phyloP scores from a whole-genome alignment of 176 grass and related monocot species.

The Avena insularis region DNA sequence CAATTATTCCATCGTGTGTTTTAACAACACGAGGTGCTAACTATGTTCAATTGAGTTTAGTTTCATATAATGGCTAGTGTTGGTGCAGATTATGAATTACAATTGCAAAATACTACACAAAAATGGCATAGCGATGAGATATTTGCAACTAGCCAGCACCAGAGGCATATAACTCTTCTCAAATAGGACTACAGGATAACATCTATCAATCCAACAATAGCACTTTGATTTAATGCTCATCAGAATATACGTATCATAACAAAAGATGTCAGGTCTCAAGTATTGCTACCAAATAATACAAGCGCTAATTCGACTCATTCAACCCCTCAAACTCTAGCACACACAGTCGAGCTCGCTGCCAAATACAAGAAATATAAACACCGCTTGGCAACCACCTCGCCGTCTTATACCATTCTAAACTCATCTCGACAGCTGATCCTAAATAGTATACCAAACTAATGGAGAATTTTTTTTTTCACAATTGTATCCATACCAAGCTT shows the following conservation, averaged over 20 bases:
- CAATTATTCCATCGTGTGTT: no score
- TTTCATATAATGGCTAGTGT: neutral
- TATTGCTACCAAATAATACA: neutral
- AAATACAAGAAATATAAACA: neutral
- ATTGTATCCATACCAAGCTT: neutral
- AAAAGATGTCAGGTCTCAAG: constrained; percentile 4
- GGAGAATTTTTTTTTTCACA: neutral
- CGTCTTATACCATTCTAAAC: neutral
- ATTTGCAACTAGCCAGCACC: neutral
- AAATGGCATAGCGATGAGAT: neutral
- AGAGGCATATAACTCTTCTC: neutral
- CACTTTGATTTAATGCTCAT: neutral
- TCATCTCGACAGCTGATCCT: neutral
- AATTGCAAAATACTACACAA: neutral
- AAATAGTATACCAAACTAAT: neutral
- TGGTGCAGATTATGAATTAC: neutral
- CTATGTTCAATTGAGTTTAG: neutral
- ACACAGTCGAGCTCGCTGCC: neutral
- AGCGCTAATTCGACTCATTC: neutral
- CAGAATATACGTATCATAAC: neutral
- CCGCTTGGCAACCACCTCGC: neutral
- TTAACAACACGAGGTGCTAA: neutral
- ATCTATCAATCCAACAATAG: neutral
- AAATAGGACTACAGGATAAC: neutral
- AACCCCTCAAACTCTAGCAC: neutral